Conservation (phyloP, 768 basidiomycete genomes). For the Tephrocybe sp. region DNA sequence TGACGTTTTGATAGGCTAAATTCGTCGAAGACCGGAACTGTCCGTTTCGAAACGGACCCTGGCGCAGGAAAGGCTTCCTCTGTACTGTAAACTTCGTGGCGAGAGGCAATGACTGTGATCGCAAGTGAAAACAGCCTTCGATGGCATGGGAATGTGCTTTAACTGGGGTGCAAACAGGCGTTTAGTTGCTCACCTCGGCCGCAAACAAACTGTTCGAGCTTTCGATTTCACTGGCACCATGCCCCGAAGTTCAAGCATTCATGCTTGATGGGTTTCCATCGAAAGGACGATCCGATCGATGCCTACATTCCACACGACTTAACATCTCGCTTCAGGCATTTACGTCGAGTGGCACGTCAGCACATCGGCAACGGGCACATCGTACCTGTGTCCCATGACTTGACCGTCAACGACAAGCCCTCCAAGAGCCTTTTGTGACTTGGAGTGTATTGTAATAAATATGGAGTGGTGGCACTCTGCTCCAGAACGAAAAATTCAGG, state of each 20-base stretch:
- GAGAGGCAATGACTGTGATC: background rate
- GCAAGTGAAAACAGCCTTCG: background rate
- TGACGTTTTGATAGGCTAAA: constrained; percentile 1
- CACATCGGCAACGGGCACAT: background rate
- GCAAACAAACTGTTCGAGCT: too few species aligned
- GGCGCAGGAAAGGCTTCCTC: background rate
- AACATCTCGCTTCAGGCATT: background rate
- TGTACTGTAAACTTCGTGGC: background rate
- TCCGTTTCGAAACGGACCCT: background rate
- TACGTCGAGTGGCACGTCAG: background rate
- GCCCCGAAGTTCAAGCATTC: background rate
- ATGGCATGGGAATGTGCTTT: background rate
- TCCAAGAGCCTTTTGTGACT: background rate
- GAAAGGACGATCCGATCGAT: background rate
- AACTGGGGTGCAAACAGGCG: too few species aligned
- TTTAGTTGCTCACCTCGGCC: too few species aligned
- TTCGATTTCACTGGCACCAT: too few species aligned
- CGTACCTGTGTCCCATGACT: background rate
- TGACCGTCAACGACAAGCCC: background rate
- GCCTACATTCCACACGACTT: background rate
- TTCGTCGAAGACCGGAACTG: background rate
- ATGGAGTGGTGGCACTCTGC: background rate
- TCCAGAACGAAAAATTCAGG: background rate
- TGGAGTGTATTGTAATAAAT: background rate
- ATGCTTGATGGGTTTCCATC: background rate